Evolutionary conservation across 208 protist species (phyloP), one percentile per base, ranked within the genome.

Genomic region (Acanthamoeba lenticulata): DNA sequence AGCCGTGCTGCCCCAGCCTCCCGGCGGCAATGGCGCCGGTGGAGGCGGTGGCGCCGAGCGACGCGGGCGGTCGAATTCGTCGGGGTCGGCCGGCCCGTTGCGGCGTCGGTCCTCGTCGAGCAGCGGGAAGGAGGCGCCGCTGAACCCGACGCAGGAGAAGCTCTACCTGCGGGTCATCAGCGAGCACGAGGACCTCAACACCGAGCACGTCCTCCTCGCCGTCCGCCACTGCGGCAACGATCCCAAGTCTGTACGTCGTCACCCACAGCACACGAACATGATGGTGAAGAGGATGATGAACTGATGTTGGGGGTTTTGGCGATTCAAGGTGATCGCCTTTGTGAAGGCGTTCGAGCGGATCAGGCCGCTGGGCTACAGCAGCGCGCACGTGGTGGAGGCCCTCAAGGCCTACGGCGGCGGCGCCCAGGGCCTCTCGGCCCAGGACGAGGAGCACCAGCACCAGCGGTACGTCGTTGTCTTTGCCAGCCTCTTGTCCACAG

Each of bases 401-500:
- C 83, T 90, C 38, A 65, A 90, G 32, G 55, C 55, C 47, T 90
- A 90, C 38, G 72, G 72, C 19, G 72, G 72, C 34, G 83, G 83
- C 83, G 83, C 83, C 4, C 19, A 40, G 5, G 83, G 83, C 17
- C 52, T 90, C 15, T 47, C 83, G 21, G 9, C 27, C 13, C 29
- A 90, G 83, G 83, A 90, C 3, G 83, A 90, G 49, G 83, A 90
- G 17, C 52, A 40, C 19, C 45, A 90, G 55, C 83, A 90, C 49
- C 83, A 83, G 24, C 13, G 72, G 72, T 49, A 49, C 72, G 42
- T 42, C 72, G 5, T 29, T 36, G n/a, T n/a, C n/a, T n/a, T n/a
- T n/a, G n/a, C n/a, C n/a, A n/a, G n/a, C n/a, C n/a, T n/a, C n/a
- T n/a, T n/a, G n/a, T n/a, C n/a, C n/a, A n/a, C n/a, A n/a, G n/a